Base-by-base conservation (phyloP, 768 basidiomycete species). In the Pulveroboletus sp. region DNA sequence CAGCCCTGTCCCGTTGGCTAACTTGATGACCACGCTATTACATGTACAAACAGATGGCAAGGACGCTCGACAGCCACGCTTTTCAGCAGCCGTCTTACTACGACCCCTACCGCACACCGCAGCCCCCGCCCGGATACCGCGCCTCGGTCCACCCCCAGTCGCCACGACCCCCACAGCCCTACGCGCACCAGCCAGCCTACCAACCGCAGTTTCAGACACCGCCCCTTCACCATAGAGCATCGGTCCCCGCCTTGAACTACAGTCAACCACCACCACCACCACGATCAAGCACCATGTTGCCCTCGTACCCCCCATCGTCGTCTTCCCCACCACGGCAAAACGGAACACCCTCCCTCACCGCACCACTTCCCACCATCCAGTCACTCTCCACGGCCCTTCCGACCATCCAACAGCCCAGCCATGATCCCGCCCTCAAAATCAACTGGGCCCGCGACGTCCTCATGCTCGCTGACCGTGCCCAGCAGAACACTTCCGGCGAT, bases 361-460 rank as follows among this genome's bases (percentile, higher is more conserved):
- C 81, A 0, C 77, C 86, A 5, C 71, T 90, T 0, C 89, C 91
- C 1, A 75, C 79, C n/a, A 65, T 87, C 35, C 61, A 80, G 16
- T 74, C 78, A 0, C 80, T 93, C 21, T 61, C 76, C 5, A 71
- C 76, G 0, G 80, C 79, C 1, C 61, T 80, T 0, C 64, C 71
- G 4, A 65, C 77, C 12, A 69, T 87, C 20, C 82, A 85, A 45
- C 67, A 73, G 2, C 77, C 84, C 1, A 60, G 60, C 33, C 77
- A 78, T 49, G 81, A 84, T 56, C 84, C 85, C 3, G 62, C 70
- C 0, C 74, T 82, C 36, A 82, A 83, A 57, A 66, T 95, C 6
- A 73, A 78, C 23, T 97, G 93, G 92, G 80, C 81, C 14, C 76
- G 89, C 41, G 91, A 95, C 53, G 87, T 94, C 47, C 66, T 94